Base-by-base conservation (phyloP, 345 rosid species). In the Corchorus capsularis region DNA sequence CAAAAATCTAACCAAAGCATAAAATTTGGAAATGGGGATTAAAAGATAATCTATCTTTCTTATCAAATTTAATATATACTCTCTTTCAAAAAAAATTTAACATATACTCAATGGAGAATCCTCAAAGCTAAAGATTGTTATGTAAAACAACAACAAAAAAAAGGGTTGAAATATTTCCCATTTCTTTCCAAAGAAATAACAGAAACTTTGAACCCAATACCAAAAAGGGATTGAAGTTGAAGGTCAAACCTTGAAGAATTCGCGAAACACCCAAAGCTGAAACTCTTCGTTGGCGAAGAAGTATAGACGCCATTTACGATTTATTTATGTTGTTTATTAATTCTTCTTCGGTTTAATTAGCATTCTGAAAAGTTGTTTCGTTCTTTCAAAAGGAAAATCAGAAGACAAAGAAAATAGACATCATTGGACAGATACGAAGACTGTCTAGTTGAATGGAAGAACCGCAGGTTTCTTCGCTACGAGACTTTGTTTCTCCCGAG, bases 281-380 rank as follows among this genome's bases (percentile, higher is more conserved):
- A 79, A 79, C 83, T 83, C 87, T 89, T 78, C 88, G 90, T 20
- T 68, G 81, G 43, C 87, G 85, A 83, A 87, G 84, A 65, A 89
- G 82, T 55, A 79, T 83, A 85, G 80, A 79, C 41, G 85, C 88
- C 97, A 92, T 85, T 5, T 9, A 20, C 61, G 43, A 39, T 60
- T 22, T 12, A 52, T 67, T 74, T 43, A 22, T 20, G 68, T 74
- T 66, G 4, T 46, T 19, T 53, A 54, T 32, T 70, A 34, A 15
- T 6, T 6, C 16, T 34, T 6, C 2, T 20, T n/a, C 16, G 17
- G 61, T 56, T 56, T 27, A 27, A 27, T 17, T 15, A 15, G 11
- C 11, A 15, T 20, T 20, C 8, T 20, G 20, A 56, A 17, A 6
- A 13, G 22, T n/a, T 71, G 60, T 34, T 34, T 27, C 16, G 27